Evolutionary conservation across 2,329 filamentous ascomycete genomes (phyloP), one percentile per base, ranked within the genome.

Genomic region (Daldinia sp.): DNA sequence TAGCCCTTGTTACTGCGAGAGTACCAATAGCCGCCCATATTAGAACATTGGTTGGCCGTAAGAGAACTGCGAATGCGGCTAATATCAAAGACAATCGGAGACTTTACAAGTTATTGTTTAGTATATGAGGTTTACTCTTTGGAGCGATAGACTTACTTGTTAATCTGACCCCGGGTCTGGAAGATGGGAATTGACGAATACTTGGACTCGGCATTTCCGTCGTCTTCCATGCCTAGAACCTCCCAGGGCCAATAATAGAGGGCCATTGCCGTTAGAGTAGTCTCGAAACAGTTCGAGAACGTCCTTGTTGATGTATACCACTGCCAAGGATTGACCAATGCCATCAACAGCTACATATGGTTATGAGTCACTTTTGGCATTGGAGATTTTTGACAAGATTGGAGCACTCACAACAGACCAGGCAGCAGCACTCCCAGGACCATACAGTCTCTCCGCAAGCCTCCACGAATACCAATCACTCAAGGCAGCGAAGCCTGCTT

Each of bases 301-400:
- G 96, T 97, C 53, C 96, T 88, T 0, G 94, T 95, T 1, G 94
- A 96, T 81, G 92, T 96, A 81, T 96, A 98, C 93, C 93, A 98
- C 79, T 98, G 93, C 94, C 96, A 99, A 6, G 96, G 93, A 79
- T 90, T 97, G 75, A 90, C 83, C 48, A 92, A 79, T 2, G 89
- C 90, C 81, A 96, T 86, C 65, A 87, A 85, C 51, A 97, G 83
- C 90, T 94, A 69, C 26, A 37, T 53, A 48, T 42, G 65, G 57
- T 33, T 28, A 51, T 75, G 66, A 74, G 63, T 60, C 65, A 46
- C 28, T 50, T n/a, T 28, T 28, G 42, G 41, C 18, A 48, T 20
- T 9, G 56, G 23, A 41, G 28, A 50, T 33, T 33, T 42, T 41
- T 10, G 23, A 58, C 35, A 39, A 39, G 28, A 15, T 7, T 23